phyloP scores from a whole-genome alignment of 129 eudicot genomes.

The Ambrosia trifida region DNA sequence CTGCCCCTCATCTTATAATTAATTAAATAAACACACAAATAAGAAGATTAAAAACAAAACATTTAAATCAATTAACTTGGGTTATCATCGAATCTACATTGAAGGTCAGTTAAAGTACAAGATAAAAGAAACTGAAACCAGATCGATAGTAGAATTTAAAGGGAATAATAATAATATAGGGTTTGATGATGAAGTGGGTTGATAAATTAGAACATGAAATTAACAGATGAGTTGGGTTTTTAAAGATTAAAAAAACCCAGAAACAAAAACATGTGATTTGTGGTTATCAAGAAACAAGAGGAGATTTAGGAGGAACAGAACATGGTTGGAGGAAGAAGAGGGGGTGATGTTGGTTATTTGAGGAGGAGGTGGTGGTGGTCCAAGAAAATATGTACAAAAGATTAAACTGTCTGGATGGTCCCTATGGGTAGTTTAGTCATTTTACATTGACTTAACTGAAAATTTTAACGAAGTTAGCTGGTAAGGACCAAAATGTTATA shows the following conservation, averaged over 20 bases:
- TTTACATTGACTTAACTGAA: too few species aligned
- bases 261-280: slow-evolving; percentile 19
- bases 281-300: slow-evolving; percentile 12
- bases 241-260: slow-evolving; percentile 15
- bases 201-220: not conserved
- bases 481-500: too few species aligned
- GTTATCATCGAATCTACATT: slow-evolving; percentile 13
- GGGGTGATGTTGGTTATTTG: too few species aligned
- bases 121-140: slow-evolving; percentile 6
- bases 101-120: not conserved
- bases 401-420: too few species aligned
- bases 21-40: slow-evolving; percentile 16
- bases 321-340: not conserved
- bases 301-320: slow-evolving; percentile 8
- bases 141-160: not conserved
- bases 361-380: too few species aligned
- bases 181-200: slow-evolving; percentile 19
- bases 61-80: not conserved
- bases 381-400: too few species aligned
- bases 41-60: not conserved
- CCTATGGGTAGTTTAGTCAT: too few species aligned
- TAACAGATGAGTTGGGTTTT: slow-evolving; percentile 26
- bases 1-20: slow-evolving; percentile 59
- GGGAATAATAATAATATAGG: slow-evolving; percentile 1
- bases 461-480: too few species aligned